Evolutionary conservation across 2,329 filamentous ascomycete genomes (phyloP), one percentile per base, ranked within the genome.

Genomic region (Trichoderma sp.): DNA sequence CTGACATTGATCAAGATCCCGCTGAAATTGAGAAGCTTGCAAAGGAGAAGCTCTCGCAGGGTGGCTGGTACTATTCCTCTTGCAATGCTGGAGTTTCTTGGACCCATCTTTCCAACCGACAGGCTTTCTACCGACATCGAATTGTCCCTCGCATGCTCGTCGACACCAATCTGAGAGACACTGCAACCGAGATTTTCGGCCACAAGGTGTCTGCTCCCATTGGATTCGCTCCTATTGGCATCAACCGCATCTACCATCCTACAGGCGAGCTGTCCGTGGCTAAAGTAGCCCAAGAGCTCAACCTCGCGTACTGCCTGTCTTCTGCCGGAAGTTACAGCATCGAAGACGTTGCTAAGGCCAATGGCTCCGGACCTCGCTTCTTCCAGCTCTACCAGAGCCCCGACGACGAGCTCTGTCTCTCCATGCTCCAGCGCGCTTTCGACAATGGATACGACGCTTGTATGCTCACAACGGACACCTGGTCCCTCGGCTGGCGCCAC

Each of bases 371-470:
- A 0, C 82, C 84, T 32, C 81, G 89, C 11, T 94, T 90, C 89
- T 94, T 85, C 75, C 91, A 94, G 75, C 84, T 94, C 0, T 93
- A 94, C 79, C 93, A 90, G 89, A 90, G 91, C 0, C 79, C 83
- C 30, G 85, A 87, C 66, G 85, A 92, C 63, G 85, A 89, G 2
- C 81, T 93, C 67, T 92, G 90, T 0, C 79, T 84, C 0, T 90
- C 87, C 1, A 79, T 93, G n/a, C 82, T 93, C 4, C 75, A 78
- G 1, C 84, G 90, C 0, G 91, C 90, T 0, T 87, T 87, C 74
- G 81, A 79, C 0, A 84, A 81, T 34, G 90, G 90, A 0, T 93
- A 85, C 78, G 84, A 83, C 37, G 89, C 88, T 1, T 81, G 93
- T 0, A 86, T 93, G 10, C 88, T 93, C 0, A 93, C 91, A 0